phyloP scores from a whole-genome alignment of 208 protist genomes.

The Vickermania ingenoplastis region DNA sequence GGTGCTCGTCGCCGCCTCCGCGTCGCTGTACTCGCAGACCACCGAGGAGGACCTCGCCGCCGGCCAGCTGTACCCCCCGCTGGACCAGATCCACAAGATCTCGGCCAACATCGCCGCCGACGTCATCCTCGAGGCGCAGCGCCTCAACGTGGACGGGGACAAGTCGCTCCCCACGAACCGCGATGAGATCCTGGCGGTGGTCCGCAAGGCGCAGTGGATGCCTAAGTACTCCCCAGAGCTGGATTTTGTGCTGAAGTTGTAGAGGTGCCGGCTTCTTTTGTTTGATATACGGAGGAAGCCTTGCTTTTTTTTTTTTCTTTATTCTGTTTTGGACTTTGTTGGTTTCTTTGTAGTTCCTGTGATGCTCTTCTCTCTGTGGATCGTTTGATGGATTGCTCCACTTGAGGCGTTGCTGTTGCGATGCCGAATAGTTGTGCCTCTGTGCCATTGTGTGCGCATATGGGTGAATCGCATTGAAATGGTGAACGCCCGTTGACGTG shows the following conservation, averaged over 20 bases:
- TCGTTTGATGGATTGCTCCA: no score
- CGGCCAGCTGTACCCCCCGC: slow-evolving; percentile 64
- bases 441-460: no score
- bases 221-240: slow-evolving; percentile 52
- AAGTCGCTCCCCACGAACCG: slow-evolving; percentile 31
- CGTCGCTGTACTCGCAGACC: slow-evolving; percentile 49
- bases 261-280: no score
- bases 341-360: no score
- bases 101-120: slow-evolving; percentile 60
- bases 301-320: no score
- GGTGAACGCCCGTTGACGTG: no score
- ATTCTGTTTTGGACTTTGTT: no score
- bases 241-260: slow-evolving; percentile 10
- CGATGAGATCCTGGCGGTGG: slow-evolving; percentile 25
- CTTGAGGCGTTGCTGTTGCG: no score
- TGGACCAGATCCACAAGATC: slow-evolving; percentile 64
- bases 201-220: slow-evolving; percentile 48
- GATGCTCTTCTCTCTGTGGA: no score
- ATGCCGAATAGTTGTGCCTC: no score
- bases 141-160: slow-evolving; percentile 40
- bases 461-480: no score
- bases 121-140: slow-evolving; percentile 54
- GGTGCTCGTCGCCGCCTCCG: slow-evolving; percentile 78
- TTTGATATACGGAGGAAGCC: no score
- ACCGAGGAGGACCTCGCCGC: slow-evolving; percentile 27